Conservation (phyloP, 2,329 filamentous ascomycete species). For the Plectosphaerella plurivora region DNA sequence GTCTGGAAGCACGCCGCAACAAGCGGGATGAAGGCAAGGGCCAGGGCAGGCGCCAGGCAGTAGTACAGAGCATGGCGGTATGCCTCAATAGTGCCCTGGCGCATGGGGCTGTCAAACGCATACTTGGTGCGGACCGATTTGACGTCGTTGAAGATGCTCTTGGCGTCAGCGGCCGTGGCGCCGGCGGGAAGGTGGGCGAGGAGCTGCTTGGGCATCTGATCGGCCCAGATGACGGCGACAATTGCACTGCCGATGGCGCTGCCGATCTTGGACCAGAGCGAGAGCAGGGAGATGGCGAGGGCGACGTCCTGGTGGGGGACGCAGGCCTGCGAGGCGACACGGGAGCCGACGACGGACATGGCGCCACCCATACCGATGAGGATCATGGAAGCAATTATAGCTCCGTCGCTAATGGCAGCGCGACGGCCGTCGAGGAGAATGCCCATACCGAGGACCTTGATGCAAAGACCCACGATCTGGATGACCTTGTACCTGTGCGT, state of each 20-base stretch:
- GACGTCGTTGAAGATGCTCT: slow-evolving; percentile 8
- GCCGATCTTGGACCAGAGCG: slow-evolving; percentile 8
- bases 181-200: slow-evolving; percentile 15
- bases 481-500: slow-evolving; percentile 9
- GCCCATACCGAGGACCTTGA: slow-evolving; percentile 21
- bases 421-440: slow-evolving; percentile 11
- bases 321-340: slow-evolving; percentile 6
- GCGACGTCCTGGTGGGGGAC: slow-evolving; percentile 9
- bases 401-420: slow-evolving; percentile 4
- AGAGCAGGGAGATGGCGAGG: slow-evolving; percentile 6
- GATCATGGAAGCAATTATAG: slow-evolving; percentile 71
- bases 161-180: slow-evolving; percentile 14
- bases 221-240: slow-evolving; percentile 8
- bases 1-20: slow-evolving; percentile 10
- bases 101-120: slow-evolving; percentile 8
- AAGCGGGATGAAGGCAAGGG: slow-evolving; percentile 8
- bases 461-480: slow-evolving; percentile 14
- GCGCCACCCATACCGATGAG: slow-evolving; percentile 57
- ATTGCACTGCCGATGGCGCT: slow-evolving; percentile 8
- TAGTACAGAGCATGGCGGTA: slow-evolving; percentile 10
- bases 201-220: slow-evolving; percentile 18
- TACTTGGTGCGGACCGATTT: slow-evolving; percentile 9
- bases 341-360: slow-evolving; percentile 9
- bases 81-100: slow-evolving; percentile 14
- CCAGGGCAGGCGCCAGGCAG: slow-evolving; percentile 8